Percentiles rank a stretch among this genome's conserved stretches.
phyloP scores from a whole-genome alignment of 2,329 filamentous ascomycete species.

The Cordyceps sp. region DNA sequence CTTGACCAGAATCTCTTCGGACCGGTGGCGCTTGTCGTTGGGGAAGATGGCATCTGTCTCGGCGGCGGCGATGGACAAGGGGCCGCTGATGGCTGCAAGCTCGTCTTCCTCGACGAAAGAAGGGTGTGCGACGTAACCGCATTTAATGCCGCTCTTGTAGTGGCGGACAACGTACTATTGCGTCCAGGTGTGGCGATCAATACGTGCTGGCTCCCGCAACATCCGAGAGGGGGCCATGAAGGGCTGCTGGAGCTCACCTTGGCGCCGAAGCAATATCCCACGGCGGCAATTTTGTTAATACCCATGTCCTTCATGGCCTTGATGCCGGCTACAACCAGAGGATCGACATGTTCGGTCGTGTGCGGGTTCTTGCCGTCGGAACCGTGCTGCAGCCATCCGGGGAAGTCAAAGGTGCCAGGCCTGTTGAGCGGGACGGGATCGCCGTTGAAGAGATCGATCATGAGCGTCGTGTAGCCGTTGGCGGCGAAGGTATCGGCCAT shows the following conservation, averaged over 20 bases:
- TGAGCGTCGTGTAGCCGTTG: slow-evolving; percentile 20
- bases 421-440: slow-evolving; percentile 12
- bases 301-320: slow-evolving; percentile 38
- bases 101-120: slow-evolving; percentile 43
- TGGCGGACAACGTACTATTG: slow-evolving; percentile 60
- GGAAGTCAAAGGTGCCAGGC: slow-evolving; percentile 13
- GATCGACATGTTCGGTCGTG: slow-evolving; percentile 14
- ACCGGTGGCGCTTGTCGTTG: slow-evolving; percentile 32
- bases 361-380: slow-evolving; percentile 29
- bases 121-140: slow-evolving; percentile 47
- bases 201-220: too few relatives aligned
- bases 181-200: too few relatives aligned
- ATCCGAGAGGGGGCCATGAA: too few relatives aligned
- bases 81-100: slow-evolving; percentile 36
- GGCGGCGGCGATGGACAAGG: slow-evolving; percentile 45
- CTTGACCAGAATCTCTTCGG: slow-evolving; percentile 40
- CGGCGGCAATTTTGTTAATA: slow-evolving; percentile 34
- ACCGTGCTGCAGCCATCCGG: slow-evolving; percentile 21
- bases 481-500: slow-evolving; percentile 22
- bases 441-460: slow-evolving; percentile 21
- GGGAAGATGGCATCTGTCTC: slow-evolving; percentile 45
- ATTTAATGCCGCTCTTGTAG: slow-evolving; percentile 37
- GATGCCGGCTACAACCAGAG: slow-evolving; percentile 20
- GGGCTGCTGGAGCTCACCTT: too few relatives aligned
- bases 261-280: slow-evolving; percentile 51